These are phyloP conservation scores for Colletotrichum gloeosporioides DNA, from an alignment of 2,329 filamentous ascomycete species.

Conservation along the genomic window DNA sequence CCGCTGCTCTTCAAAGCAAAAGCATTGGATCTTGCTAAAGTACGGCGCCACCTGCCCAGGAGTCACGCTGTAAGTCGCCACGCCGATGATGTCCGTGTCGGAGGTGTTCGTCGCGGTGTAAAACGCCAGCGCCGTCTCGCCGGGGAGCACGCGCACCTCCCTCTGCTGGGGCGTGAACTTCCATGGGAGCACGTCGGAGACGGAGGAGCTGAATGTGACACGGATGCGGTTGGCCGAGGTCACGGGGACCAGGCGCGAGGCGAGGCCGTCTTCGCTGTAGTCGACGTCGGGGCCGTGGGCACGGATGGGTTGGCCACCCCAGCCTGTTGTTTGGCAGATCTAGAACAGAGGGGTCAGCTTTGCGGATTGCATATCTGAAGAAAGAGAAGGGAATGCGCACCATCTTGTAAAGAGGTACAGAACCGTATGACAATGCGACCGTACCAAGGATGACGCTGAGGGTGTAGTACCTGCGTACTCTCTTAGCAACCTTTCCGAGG, in stretches of 20 bases:
- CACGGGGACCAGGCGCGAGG: conserved; percentile 80
- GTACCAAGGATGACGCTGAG: conserved; percentile 81
- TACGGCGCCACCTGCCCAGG: conserved; percentile 95
- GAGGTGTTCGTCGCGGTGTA: conserved; percentile 96
- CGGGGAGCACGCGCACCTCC: conserved; percentile 92
- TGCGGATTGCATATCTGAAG: conserved; percentile 8
- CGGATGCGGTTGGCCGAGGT: conserved; percentile 83
- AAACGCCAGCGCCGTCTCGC: conserved; percentile 95
- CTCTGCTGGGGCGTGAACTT: conserved; percentile 97
- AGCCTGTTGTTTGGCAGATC: conserved; percentile 87
- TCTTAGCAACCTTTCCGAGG: conserved; percentile 18
- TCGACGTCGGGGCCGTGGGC: conserved; percentile 65
- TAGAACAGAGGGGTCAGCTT: conserved; percentile 34
- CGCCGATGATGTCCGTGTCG: conserved; percentile 92
- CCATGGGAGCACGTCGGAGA: conserved; percentile 95
- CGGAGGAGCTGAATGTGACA: conserved; percentile 94
- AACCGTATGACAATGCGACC: conserved; percentile 81
- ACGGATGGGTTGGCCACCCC: conserved; percentile 91
- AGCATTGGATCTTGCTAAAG: conserved; percentile 99
- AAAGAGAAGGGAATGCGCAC: conserved; percentile 43
- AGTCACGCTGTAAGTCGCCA: conserved; percentile 97
- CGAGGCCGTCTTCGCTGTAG: conserved; percentile 62
- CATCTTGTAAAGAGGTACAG: conserved; percentile 89
- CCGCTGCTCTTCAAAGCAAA: conserved; percentile 97
- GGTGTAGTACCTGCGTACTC: conserved; percentile 67